Conservation (phyloP, 495 filamentous ascomycete genomes). For the Xylaria telfairii region DNA sequence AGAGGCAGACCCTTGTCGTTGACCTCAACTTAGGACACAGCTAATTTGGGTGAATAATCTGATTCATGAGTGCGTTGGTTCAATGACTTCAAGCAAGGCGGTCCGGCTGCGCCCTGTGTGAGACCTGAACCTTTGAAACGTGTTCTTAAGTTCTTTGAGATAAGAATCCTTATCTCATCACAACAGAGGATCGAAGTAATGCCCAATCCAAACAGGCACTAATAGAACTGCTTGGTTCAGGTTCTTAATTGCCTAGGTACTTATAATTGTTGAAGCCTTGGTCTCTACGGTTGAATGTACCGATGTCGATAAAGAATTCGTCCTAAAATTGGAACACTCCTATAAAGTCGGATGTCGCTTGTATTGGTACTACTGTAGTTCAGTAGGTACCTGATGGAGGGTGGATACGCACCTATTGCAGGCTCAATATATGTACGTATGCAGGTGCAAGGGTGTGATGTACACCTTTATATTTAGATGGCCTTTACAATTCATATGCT, state of each 20-base stretch:
- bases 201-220: not conserved
- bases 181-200: not conserved
- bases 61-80: not conserved
- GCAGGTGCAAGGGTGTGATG: not conserved
- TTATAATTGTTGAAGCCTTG: not conserved
- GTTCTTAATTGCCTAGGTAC: not conserved
- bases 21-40: not conserved
- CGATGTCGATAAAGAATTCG: not conserved
- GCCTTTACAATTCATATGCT: not conserved
- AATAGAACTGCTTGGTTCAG: not conserved
- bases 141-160: not conserved
- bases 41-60: not conserved
- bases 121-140: not conserved
- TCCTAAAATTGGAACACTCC: not conserved
- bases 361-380: not conserved
- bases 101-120: not conserved
- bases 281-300: not conserved
- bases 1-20: not conserved
- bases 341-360: constrained; percentile 1
- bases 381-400: not conserved
- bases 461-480: not conserved
- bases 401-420: not conserved
- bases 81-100: not conserved
- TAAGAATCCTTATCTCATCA: constrained; percentile 3
- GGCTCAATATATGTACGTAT: not conserved